Conservation (phyloP, 768 basidiomycete genomes). For the Tricholoma sp. region DNA sequence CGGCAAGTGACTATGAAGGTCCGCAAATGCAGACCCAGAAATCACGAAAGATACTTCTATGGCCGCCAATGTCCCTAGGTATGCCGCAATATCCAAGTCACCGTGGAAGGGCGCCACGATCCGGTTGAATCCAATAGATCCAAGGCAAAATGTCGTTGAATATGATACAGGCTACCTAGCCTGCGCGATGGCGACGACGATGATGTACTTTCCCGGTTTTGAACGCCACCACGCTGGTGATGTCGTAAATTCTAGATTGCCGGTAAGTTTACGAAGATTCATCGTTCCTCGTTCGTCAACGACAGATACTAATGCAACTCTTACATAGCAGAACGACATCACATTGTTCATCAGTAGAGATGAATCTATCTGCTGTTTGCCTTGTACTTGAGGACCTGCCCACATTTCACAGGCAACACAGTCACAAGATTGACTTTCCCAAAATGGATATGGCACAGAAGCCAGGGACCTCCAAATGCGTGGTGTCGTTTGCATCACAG, state of each 20-base stretch:
- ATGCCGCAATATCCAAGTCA: background rate
- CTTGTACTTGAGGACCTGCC: background rate
- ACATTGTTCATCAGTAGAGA: background rate
- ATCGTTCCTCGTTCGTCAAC: slow-evolving; percentile 2
- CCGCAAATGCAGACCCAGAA: too few species aligned
- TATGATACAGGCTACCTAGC: background rate
- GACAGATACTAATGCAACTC: background rate
- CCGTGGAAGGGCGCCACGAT: background rate
- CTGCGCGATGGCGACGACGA: background rate
- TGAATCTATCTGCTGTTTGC: background rate
- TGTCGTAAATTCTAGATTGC: background rate
- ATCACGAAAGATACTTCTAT: too few species aligned
- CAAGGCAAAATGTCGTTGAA: background rate
- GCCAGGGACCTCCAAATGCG: background rate
- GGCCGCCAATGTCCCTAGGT: background rate
- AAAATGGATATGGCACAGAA: background rate
- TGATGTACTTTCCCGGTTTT: background rate
- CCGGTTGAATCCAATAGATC: background rate
- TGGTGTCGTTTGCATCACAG: background rate
- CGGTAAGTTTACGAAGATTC: background rate
- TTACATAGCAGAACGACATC: background rate
- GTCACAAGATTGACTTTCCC: background rate
- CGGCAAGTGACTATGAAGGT: too few species aligned
- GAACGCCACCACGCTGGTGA: background rate
- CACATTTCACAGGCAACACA: background rate